A percentile compares a stretch with the other conserved stretches of the same genome.
phyloP scores from a whole-genome alignment of 179 eudicot genomes.

The Amaranthus tricolor region DNA sequence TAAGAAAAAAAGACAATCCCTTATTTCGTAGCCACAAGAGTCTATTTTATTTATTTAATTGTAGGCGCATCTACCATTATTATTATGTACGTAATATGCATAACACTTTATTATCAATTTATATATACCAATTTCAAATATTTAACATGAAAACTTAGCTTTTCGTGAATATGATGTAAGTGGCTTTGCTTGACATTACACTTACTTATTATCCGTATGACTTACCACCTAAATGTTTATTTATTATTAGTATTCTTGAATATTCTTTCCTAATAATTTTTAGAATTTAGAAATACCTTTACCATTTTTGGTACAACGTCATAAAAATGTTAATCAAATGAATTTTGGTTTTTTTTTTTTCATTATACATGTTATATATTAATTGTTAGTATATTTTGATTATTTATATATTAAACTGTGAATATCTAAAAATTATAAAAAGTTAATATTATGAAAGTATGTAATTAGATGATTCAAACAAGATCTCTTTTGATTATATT shows the following conservation, averaged over 20 bases:
- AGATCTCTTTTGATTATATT: too few relatives aligned
- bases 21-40: slow-evolving; percentile 5
- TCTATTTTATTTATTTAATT: background rate
- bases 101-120: too few relatives aligned
- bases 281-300: too few relatives aligned
- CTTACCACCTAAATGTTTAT: background rate
- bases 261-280: background rate
- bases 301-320: too few relatives aligned
- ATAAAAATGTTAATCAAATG: too few relatives aligned
- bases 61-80: background rate
- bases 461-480: too few relatives aligned
- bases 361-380: too few relatives aligned
- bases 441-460: too few relatives aligned
- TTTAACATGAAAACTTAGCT: background rate
- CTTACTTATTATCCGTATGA: slow-evolving; percentile 10
- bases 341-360: too few relatives aligned
- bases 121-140: background rate
- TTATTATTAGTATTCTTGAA: background rate
- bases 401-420: too few relatives aligned
- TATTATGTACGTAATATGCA: slow-evolving; percentile 1
- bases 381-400: too few relatives aligned
- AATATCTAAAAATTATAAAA: too few relatives aligned
- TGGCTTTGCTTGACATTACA: slow-evolving; percentile 11
- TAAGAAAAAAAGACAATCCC: background rate
- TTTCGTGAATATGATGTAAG: slow-evolving; percentile 14